Evolutionary conservation across 306 rosid genomes (phyloP), one percentile per base, ranked within the genome.

Genomic region (Fragaria vesca): DNA sequence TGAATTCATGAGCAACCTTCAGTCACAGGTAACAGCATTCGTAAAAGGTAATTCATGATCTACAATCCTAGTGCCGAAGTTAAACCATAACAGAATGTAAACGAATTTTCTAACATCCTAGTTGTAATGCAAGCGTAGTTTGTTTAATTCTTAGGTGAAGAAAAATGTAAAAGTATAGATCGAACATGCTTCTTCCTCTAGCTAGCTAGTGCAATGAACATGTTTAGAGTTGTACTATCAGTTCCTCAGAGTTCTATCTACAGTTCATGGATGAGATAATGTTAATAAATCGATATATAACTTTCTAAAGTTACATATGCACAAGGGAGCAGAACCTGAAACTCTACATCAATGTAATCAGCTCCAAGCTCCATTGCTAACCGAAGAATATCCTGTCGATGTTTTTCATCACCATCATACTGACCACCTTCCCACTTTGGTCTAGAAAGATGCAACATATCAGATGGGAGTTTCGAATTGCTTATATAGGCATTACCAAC

Each of bases 351-450:
- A 42, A 93, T 73, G 82, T 88, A 93, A 85, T 89, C 95, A 73
- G 98, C 97, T 72, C 97, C 98, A 18, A 88, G 78, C 73, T 91
- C 93, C 86, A 91, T 82, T 10, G 93, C 97, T 60, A 89, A 86
- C 51, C 90, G 86, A 42, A 93, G 91, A 11, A 83, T 91, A 75
- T 93, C 90, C 81, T 78, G 80, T n/a, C 98, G 90, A 48, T 75
- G 50, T 45, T 87, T 89, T 76, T 93, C 97, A 73, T 93, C 92
- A 34, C 98, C 97, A 68, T 86, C 91, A 74, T 93, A 93, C 82
- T 61, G 84, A 67, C 98, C 98, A 43, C 97, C 97, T 79, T 93
- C 97, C 97, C 98, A 93, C 32, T 45, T 87, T 15, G 97, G 98
- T 85, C 98, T 91, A 61, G 74, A 62, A 79, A 78, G 75, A 67